Evolutionary conservation across 192 early-diverging fungal species (phyloP).

Genomic region (Coemansia sp.): DNA sequence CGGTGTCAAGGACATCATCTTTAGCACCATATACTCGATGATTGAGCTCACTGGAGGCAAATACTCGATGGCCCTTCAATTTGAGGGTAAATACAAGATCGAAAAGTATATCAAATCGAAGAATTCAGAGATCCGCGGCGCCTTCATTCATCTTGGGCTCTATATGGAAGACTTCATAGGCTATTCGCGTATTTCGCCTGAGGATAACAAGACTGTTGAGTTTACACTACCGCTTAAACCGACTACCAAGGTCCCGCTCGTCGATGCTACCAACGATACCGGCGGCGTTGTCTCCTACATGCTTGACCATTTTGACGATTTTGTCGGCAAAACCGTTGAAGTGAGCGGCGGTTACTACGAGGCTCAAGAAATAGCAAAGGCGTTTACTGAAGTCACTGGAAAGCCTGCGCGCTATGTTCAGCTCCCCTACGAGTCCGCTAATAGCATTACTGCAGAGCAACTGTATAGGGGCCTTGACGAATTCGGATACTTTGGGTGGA

Average conservation of each 20-base stretch:
- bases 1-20: conserved; percentile 23
- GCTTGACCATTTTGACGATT: conserved; percentile 36
- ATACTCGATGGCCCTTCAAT: conserved; percentile 18
- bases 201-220: conserved; percentile 37
- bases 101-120: conserved; percentile 36
- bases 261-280: conserved; percentile 35
- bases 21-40: conserved; percentile 36
- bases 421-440: conserved; percentile 16
- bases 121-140: conserved; percentile 19
- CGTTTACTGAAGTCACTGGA: conserved; percentile 41
- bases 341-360: conserved; percentile 37
- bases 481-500: conserved; percentile 29
- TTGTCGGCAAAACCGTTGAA: conserved; percentile 10
- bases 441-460: conserved; percentile 1
- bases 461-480: conserved; percentile 32
- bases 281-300: conserved; percentile 38
- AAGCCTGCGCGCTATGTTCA: conserved; percentile 28
- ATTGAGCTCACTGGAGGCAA: conserved; percentile 22
- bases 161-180: conserved; percentile 44
- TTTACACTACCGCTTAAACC: conserved; percentile 33
- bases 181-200: conserved; percentile 35
- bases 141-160: conserved; percentile 21
- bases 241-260: conserved; percentile 27
- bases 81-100: conserved; percentile 37
- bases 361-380: conserved; percentile 39